Conservation (phyloP, 495 filamentous ascomycete genomes). For the Talaromyces liani region DNA sequence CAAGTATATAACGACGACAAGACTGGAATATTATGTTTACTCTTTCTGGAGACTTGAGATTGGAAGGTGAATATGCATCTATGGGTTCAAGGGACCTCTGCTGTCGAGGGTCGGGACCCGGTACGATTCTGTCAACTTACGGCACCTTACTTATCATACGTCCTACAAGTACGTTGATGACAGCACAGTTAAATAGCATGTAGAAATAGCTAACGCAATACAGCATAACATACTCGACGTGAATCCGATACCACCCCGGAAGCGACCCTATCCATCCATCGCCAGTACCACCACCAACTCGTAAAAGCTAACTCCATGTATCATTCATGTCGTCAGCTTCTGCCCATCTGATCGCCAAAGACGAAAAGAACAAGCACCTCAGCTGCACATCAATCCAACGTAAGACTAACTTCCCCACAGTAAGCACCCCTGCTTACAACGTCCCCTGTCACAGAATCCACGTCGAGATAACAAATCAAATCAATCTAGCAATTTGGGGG, state of each 20-base stretch:
- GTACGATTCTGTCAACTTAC: no score
- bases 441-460: conserved; percentile 7
- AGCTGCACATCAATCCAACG: conserved; percentile 1
- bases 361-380: not conserved
- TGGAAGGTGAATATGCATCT: no score
- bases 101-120: no score
- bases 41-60: no score
- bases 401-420: not conserved
- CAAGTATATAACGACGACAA: no score
- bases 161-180: not conserved
- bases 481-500: not conserved
- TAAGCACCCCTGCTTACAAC: not conserved
- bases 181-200: not conserved
- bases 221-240: conserved; percentile 32
- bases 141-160: no score
- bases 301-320: not conserved
- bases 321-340: not conserved
- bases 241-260: conserved; percentile 39
- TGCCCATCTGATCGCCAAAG: not conserved
- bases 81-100: no score
- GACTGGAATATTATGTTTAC: no score
- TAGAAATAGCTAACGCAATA: conserved; percentile 7
- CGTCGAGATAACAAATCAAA: conserved; percentile 9
- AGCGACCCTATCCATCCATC: conserved; percentile 47
- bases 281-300: conserved; percentile 26